Evolutionary conservation across 1,284 basidiomycete species (phyloP).

Genomic region (Prillingera fragicola): DNA sequence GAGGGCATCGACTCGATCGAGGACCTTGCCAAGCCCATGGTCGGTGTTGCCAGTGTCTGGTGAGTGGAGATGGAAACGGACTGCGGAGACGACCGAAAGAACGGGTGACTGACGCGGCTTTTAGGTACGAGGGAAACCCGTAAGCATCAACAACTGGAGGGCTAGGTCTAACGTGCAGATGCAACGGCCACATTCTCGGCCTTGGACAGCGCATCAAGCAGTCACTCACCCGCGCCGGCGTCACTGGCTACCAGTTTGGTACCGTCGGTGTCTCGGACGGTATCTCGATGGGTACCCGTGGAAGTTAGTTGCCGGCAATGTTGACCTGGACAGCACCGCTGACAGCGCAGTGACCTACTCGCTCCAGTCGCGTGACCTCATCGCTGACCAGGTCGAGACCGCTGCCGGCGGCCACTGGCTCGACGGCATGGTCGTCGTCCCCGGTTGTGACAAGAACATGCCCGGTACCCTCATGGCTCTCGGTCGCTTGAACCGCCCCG

Average conservation of each 20-base stretch:
- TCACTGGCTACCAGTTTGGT: slow-evolving; percentile 96
- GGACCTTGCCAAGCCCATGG: slow-evolving; percentile 90
- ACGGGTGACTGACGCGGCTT: slow-evolving; percentile 16
- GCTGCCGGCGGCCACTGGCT: slow-evolving; percentile 96
- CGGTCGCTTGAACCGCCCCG: slow-evolving; percentile 86
- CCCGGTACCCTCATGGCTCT: slow-evolving; percentile 90
- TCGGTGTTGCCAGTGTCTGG: slow-evolving; percentile 92
- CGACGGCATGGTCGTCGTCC: slow-evolving; percentile 95
- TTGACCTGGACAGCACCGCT: slow-evolving; percentile 5
- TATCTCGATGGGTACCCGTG: slow-evolving; percentile 91
- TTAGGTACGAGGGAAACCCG: slow-evolving; percentile 85
- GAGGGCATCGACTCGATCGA: slow-evolving; percentile 71
- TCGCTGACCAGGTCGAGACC: slow-evolving; percentile 93
- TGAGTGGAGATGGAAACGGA: slow-evolving; percentile 49
- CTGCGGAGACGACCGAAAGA: not conserved
- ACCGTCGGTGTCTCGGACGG: slow-evolving; percentile 96
- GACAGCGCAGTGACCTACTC: slow-evolving; percentile 70
- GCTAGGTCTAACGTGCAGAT: slow-evolving; percentile 53
- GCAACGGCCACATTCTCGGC: slow-evolving; percentile 84
- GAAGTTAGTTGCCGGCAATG: slow-evolving; percentile 49
- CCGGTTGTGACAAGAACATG: slow-evolving; percentile 98
- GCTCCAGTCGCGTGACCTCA: slow-evolving; percentile 90
- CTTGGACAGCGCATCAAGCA: slow-evolving; percentile 80
- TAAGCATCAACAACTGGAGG: no score
- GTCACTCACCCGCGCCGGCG: slow-evolving; percentile 64